phyloP scores from a whole-genome alignment of 345 rosid species.

The Tarenaya hassleriana region DNA sequence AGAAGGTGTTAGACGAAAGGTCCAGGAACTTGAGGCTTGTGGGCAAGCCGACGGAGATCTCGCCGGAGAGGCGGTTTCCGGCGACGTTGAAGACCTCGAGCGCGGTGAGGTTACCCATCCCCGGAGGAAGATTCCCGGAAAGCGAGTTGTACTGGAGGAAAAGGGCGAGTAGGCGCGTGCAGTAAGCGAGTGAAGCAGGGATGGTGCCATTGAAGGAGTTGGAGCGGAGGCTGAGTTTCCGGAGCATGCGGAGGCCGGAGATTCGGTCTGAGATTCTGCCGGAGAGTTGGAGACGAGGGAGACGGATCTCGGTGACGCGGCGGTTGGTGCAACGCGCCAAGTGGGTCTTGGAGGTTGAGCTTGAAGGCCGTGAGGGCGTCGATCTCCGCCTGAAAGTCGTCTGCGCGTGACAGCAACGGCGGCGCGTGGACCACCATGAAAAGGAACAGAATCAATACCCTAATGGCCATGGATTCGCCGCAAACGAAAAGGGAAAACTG shows the following conservation, averaged over 20 bases:
- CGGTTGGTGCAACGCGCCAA: constrained; percentile 44
- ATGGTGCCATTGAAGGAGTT: constrained; percentile 71
- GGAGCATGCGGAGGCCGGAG: constrained; percentile 42
- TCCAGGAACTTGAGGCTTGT: constrained; percentile 49
- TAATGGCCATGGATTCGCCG: constrained; percentile 20
- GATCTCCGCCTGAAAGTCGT: constrained; percentile 47
- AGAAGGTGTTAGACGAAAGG: constrained; percentile 64
- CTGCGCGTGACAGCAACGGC: constrained; percentile 23
- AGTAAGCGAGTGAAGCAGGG: constrained; percentile 62
- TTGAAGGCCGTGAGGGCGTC: constrained; percentile 66
- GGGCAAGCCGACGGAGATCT: constrained; percentile 44
- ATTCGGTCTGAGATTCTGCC: constrained; percentile 61
- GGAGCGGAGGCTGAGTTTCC: constrained; percentile 66
- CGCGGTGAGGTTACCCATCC: constrained; percentile 45
- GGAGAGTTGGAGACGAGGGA: constrained; percentile 69
- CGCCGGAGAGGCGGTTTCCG: constrained; percentile 66
- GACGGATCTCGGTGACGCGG: constrained; percentile 65
- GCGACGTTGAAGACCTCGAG: constrained; percentile 62
- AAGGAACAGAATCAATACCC: constrained; percentile 4
- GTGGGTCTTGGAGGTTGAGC: constrained; percentile 65
- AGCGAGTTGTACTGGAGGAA: constrained; percentile 84
- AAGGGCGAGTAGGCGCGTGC: constrained; percentile 60
- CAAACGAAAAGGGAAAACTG: too few species aligned
- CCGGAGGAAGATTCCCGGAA: constrained; percentile 66
- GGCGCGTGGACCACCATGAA: constrained; percentile 13